phyloP scores from a whole-genome alignment of 345 rosid species.

The Brassica cretica region DNA sequence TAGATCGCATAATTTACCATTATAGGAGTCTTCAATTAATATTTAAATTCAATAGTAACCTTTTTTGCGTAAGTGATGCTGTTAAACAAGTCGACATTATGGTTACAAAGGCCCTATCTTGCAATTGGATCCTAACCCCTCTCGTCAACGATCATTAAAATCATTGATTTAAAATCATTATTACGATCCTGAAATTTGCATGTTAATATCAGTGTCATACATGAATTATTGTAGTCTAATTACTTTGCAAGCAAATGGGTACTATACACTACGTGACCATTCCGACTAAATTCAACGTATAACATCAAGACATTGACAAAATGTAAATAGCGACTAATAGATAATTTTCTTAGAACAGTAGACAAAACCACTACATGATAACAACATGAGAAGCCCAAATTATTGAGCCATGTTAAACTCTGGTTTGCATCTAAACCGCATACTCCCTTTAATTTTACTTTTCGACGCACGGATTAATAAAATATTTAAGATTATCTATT shows the following conservation, averaged over 20 bases:
- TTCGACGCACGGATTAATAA: too few relatives aligned
- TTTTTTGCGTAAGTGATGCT: constrained; percentile 25
- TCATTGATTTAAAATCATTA: constrained; percentile 23
- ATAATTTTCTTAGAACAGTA: not conserved
- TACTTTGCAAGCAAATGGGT: not conserved
- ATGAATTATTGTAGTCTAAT: constrained; percentile 15
- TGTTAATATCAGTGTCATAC: constrained; percentile 1
- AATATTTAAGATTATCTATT: too few relatives aligned
- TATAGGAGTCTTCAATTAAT: constrained; percentile 17
- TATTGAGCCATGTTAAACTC: constrained; percentile 9
- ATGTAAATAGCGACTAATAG: not conserved
- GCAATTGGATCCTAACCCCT: constrained; percentile 21
- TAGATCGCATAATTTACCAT: constrained; percentile 34
- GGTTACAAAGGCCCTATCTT: constrained; percentile 18
- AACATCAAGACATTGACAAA: not conserved
- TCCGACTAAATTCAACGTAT: not conserved
- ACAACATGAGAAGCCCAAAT: constrained; percentile 18
- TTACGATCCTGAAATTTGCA: constrained; percentile 14
- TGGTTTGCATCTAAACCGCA: constrained; percentile 20
- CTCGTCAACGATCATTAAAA: constrained; percentile 30
- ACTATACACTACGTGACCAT: not conserved
- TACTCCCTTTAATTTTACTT: too few relatives aligned
- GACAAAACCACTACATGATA: not conserved
- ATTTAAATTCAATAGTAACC: not conserved
- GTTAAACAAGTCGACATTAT: constrained; percentile 25